Percentiles rank a stretch among this genome's conserved stretches.
phyloP scores from a whole-genome alignment of 495 filamentous ascomycete species.

The Amorphotheca resinae region DNA sequence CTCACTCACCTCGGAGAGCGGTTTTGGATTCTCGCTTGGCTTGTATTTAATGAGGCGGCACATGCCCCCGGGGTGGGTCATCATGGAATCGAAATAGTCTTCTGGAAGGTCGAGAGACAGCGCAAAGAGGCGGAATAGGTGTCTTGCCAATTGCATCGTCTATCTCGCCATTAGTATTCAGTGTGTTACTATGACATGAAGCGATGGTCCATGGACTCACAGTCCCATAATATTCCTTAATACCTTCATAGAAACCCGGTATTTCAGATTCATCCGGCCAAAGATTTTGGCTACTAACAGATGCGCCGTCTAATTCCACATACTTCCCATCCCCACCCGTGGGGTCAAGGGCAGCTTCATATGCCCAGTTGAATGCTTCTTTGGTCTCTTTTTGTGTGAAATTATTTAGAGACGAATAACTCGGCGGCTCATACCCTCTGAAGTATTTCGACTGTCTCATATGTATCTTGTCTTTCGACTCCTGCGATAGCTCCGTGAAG shows the following conservation, averaged over 20 bases:
- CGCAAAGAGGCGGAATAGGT: constrained; percentile 32
- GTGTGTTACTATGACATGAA: neutral
- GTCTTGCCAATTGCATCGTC: constrained; percentile 23
- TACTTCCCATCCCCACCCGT: constrained; percentile 20
- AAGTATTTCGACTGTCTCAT: constrained; percentile 17
- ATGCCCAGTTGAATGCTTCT: constrained; percentile 21
- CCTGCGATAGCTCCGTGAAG: constrained; percentile 16
- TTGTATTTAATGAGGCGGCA: constrained; percentile 35
- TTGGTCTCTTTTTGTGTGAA: constrained; percentile 17
- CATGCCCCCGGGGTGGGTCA: constrained; percentile 30
- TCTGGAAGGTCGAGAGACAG: constrained; percentile 32
- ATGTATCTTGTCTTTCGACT: constrained; percentile 14
- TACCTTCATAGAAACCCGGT: constrained; percentile 18
- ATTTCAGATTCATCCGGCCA: constrained; percentile 15
- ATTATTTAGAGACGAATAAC: constrained; percentile 13
- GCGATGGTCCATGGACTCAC: constrained; percentile 1
- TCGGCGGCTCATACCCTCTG: constrained; percentile 16
- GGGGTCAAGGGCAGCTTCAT: constrained; percentile 18
- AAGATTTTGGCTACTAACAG: constrained; percentile 9
- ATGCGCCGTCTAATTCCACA: constrained; percentile 18
- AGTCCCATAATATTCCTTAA: constrained; percentile 15
- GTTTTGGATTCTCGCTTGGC: constrained; percentile 21
- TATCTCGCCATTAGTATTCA: neutral
- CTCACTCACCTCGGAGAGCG: constrained; percentile 12
- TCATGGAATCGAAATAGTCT: constrained; percentile 30